Percentiles rank a stretch among this genome's conserved stretches.
phyloP scores from a whole-genome alignment of 257 asterid genomes.

The Solanum etuberosum region DNA sequence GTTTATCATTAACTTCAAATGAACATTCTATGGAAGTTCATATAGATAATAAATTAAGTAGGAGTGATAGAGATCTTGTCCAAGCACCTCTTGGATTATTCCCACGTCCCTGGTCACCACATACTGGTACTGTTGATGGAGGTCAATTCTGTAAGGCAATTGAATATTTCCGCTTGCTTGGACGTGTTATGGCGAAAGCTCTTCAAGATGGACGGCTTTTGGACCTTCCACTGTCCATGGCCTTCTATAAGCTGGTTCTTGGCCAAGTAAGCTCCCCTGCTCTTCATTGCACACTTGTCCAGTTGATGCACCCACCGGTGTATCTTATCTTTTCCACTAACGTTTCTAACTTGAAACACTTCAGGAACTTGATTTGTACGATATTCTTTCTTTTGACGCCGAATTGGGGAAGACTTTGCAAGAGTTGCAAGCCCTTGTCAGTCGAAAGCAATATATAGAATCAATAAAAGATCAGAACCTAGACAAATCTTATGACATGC shows the following conservation, averaged over 20 bases:
- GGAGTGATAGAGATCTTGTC: slow-evolving; percentile 40
- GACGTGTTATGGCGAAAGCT: slow-evolving; percentile 93
- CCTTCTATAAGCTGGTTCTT: slow-evolving; percentile 76
- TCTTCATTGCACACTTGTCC: background rate
- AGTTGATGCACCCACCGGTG: background rate
- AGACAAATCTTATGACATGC: slow-evolving; percentile 29
- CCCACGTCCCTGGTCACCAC: slow-evolving; percentile 85
- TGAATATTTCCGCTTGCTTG: slow-evolving; percentile 75
- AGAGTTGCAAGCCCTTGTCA: slow-evolving; percentile 83
- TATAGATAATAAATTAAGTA: slow-evolving; percentile 5
- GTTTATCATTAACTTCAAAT: slow-evolving; percentile 28
- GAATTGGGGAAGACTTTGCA: slow-evolving; percentile 80
- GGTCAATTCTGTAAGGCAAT: slow-evolving; percentile 51
- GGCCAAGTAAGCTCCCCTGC: slow-evolving; percentile 49
- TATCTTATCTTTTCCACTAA: background rate
- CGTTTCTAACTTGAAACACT: background rate
- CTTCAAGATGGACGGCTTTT: slow-evolving; percentile 98
- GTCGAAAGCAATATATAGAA: slow-evolving; percentile 55
- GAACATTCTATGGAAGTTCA: slow-evolving; percentile 36
- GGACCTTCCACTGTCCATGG: slow-evolving; percentile 80
- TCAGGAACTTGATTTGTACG: slow-evolving; percentile 94
- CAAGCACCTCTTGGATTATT: slow-evolving; percentile 87
- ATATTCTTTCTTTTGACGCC: slow-evolving; percentile 64
- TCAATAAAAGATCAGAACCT: slow-evolving; percentile 35
- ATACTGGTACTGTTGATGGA: slow-evolving; percentile 52